Evolutionary conservation across 768 basidiomycete genomes (phyloP).

Genomic region (Lactifluus pinguis): DNA sequence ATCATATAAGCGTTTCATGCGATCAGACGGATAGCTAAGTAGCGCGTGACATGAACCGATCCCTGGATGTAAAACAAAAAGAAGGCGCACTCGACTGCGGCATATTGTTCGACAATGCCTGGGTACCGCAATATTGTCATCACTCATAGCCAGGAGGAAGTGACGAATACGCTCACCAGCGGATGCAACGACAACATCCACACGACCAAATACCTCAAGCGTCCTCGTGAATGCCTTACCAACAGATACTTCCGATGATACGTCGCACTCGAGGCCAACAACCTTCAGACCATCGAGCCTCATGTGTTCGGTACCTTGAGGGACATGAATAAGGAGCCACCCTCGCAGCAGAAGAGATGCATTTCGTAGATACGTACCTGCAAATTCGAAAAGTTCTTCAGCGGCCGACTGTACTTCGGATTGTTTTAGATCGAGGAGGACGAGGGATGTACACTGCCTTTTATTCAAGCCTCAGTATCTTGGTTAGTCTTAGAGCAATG

Average conservation of each 20-base stretch:
- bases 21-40: conserved; percentile 73
- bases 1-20: conserved; percentile 75
- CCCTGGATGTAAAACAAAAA: not conserved
- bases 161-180: conserved; percentile 50
- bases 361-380: conserved; percentile 36
- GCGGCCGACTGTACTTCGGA: conserved; percentile 61
- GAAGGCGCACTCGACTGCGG: conserved; percentile 65
- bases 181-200: conserved; percentile 82
- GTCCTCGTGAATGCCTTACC: conserved; percentile 60
- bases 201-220: conserved; percentile 53
- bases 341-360: conserved; percentile 4
- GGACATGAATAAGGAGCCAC: conserved; percentile 24
- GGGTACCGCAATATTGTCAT: not conserved
- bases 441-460: conserved; percentile 75
- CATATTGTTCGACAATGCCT: conserved; percentile 85
- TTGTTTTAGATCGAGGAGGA: conserved; percentile 73
- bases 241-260: conserved; percentile 73
- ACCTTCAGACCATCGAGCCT: conserved; percentile 50
- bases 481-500: not conserved
- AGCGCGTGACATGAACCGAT: not conserved
- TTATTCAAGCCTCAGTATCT: not conserved
- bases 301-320: conserved; percentile 46
- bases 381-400: conserved; percentile 48
- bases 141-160: not conserved
- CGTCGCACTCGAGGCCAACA: conserved; percentile 79